Conservation (phyloP, 2,329 filamentous ascomycete genomes). For the Colletotrichum karsti region DNA sequence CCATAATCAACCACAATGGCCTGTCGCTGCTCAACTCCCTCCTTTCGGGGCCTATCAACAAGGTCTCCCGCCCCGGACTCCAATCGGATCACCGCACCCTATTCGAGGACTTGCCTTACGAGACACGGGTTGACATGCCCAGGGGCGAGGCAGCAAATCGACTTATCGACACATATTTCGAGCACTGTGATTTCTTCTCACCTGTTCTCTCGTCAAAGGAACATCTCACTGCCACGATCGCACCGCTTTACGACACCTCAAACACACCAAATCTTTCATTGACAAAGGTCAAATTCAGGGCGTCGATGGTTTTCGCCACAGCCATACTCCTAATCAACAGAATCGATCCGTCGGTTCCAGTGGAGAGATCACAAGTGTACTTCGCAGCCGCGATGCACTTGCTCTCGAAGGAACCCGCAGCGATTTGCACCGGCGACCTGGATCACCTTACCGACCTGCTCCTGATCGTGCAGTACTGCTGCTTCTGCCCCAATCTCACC, state of each 20-base stretch:
- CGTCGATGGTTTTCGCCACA: constrained; percentile 18
- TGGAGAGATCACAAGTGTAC: constrained; percentile 17
- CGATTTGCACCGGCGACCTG: constrained; percentile 22
- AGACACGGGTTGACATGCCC: constrained; percentile 20
- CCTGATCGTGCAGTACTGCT: constrained; percentile 25
- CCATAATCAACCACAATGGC: background rate
- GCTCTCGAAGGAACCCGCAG: constrained; percentile 5
- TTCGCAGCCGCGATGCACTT: constrained; percentile 17
- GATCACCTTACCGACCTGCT: constrained; percentile 24
- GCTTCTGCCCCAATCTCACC: constrained; percentile 21
- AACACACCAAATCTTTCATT: background rate
- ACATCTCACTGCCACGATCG: constrained; percentile 14
- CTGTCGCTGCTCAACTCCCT: constrained; percentile 18
- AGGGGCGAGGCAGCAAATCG: background rate
- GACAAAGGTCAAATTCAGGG: constrained; percentile 2
- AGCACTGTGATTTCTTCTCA: constrained; percentile 38
- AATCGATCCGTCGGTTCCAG: constrained; percentile 20
- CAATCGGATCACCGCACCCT: constrained; percentile 23
- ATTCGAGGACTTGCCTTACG: constrained; percentile 26
- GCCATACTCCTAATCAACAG: constrained; percentile 26
- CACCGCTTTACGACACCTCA: constrained; percentile 9
- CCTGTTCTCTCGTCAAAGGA: constrained; percentile 32
- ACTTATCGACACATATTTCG: constrained; percentile 35
- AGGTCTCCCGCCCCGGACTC: background rate
- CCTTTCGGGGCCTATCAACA: constrained; percentile 12